phyloP scores from a whole-genome alignment of 73 alveolate species.

The Halteria grandinella region DNA sequence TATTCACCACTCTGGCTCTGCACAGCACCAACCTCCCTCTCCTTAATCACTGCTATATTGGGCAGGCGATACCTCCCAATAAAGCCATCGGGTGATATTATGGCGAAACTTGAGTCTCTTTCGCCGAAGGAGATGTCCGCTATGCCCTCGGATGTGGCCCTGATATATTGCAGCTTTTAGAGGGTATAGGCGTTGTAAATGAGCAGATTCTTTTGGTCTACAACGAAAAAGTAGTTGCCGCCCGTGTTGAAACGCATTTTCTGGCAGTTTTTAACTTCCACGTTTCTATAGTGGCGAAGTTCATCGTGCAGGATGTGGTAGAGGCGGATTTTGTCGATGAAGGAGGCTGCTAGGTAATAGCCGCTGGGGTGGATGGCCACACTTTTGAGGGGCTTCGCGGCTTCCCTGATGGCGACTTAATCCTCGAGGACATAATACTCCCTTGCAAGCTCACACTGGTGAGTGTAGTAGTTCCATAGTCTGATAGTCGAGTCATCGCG shows the following conservation, averaged over 20 bases:
- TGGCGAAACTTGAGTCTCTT: conserved; percentile 54
- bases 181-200: conserved; percentile 93
- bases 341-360: conserved; percentile 97
- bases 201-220: conserved; percentile 82
- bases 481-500: conserved; percentile 94
- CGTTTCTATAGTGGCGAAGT: conserved; percentile 86
- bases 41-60: conserved; percentile 30
- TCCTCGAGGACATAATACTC: conserved; percentile 69
- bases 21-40: no score
- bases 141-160: conserved; percentile 47
- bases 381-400: conserved; percentile 84
- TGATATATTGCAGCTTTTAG: conserved; percentile 63
- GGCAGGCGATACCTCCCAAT: conserved; percentile 41
- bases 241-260: conserved; percentile 90
- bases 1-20: no score
- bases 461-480: conserved; percentile 95
- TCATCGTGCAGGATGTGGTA: conserved; percentile 95
- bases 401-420: conserved; percentile 86
- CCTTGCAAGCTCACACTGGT: conserved; percentile 83
- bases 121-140: conserved; percentile 51
- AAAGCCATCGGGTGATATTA: conserved; percentile 55
- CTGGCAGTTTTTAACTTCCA: conserved; percentile 82
- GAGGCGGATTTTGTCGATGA: conserved; percentile 95
- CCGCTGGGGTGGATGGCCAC: conserved; percentile 99
- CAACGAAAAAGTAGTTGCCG: conserved; percentile 95